A percentile compares a stretch with the other conserved stretches of the same genome.
Evolutionary conservation across 176 grass and related monocot genomes (phyloP).

Genomic region (Pharus latifolius): DNA sequence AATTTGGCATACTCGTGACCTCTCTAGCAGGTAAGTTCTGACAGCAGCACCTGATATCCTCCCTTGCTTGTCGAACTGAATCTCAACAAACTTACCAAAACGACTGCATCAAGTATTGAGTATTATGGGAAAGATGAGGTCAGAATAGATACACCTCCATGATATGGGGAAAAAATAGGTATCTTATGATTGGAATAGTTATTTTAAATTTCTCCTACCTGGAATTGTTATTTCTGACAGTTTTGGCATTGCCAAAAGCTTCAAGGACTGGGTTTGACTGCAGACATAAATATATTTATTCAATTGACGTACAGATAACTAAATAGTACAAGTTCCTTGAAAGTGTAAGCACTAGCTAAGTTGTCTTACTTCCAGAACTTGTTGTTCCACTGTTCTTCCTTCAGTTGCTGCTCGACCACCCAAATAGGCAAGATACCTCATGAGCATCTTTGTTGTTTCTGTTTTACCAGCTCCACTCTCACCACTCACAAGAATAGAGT

Average conservation of each 20-base stretch:
- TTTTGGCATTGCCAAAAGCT: slow-evolving; percentile 99
- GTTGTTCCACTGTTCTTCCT: slow-evolving; percentile 97
- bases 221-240: slow-evolving; percentile 97
- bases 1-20: slow-evolving; percentile 92
- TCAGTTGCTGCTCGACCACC: slow-evolving; percentile 89
- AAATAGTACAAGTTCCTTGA: not conserved
- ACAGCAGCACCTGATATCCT: slow-evolving; percentile 97
- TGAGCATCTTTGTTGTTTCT: slow-evolving; percentile 99
- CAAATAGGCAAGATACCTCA: slow-evolving; percentile 95
- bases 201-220: slow-evolving; percentile 39
- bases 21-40: slow-evolving; percentile 96
- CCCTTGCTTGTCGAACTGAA: slow-evolving; percentile 93
- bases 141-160: slow-evolving; percentile 17
- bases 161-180: slow-evolving; percentile 1
- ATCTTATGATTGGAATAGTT: not conserved
- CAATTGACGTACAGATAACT: slow-evolving; percentile 14
- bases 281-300: slow-evolving; percentile 30
- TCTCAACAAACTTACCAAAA: slow-evolving; percentile 99
- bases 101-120: slow-evolving; percentile 57
- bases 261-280: slow-evolving; percentile 99
- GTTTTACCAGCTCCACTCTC: slow-evolving; percentile 99
- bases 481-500: slow-evolving; percentile 96
- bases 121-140: slow-evolving; percentile 17
- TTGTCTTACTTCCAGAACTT: slow-evolving; percentile 86
- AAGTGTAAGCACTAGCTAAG: not conserved